A percentile compares a stretch with the other conserved stretches of the same genome.
phyloP scores from a whole-genome alignment of 1,139 yeast genomes.

The Scheffersomyces titani region DNA sequence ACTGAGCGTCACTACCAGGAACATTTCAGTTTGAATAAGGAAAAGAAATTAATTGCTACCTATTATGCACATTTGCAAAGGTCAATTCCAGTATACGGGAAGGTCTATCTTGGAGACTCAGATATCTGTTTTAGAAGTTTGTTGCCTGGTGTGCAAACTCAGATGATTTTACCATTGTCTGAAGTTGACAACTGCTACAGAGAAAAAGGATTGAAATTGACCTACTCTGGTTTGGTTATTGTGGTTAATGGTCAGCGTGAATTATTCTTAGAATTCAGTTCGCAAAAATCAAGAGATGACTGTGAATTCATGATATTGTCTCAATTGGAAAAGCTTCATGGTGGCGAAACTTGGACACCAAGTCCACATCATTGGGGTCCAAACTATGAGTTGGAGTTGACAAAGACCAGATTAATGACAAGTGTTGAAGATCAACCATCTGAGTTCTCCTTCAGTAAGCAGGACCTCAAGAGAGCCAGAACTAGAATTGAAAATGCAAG shows the following conservation, averaged over 20 bases:
- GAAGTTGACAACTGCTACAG: slow-evolving; percentile 70
- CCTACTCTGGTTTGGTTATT: slow-evolving; percentile 67
- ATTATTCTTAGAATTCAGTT: slow-evolving; percentile 71
- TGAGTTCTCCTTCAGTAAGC: slow-evolving; percentile 8
- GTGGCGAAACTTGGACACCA: slow-evolving; percentile 27
- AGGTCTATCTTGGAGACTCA: slow-evolving; percentile 67
- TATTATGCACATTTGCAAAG: slow-evolving; percentile 73
- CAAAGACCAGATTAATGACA: slow-evolving; percentile 3
- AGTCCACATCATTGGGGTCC: slow-evolving; percentile 31
- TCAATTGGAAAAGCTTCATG: slow-evolving; percentile 46
- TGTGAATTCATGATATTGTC: slow-evolving; percentile 57
- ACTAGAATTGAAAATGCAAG: slow-evolving; percentile 48
- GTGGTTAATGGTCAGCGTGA: slow-evolving; percentile 76
- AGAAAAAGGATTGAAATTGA: slow-evolving; percentile 53
- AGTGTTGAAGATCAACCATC: background rate
- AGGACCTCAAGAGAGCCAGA: slow-evolving; percentile 18
- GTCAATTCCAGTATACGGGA: slow-evolving; percentile 79
- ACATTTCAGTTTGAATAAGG: slow-evolving; percentile 63
- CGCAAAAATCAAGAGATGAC: slow-evolving; percentile 69
- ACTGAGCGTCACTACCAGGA: slow-evolving; percentile 56
- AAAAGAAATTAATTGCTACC: slow-evolving; percentile 59
- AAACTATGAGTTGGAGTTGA: slow-evolving; percentile 16
- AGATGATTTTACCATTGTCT: slow-evolving; percentile 77
- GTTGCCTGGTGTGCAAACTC: slow-evolving; percentile 74
- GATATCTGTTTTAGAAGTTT: slow-evolving; percentile 78